A percentile compares a stretch with the other conserved stretches of the same genome.
Conservation (phyloP, 345 rosid species). For the Salix caprea region DNA sequence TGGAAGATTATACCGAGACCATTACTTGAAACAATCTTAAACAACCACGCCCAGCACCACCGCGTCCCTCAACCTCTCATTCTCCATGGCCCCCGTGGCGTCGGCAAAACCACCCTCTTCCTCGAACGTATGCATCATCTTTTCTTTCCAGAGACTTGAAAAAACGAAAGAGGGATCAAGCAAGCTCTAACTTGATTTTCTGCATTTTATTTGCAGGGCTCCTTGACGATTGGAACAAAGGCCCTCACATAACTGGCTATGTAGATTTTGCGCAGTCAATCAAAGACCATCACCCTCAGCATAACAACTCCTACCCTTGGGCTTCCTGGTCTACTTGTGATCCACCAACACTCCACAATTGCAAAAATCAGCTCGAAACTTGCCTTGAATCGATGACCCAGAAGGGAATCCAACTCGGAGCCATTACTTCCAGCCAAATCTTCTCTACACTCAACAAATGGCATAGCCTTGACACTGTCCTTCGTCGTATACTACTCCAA, state of each 20-base stretch:
- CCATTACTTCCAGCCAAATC: constrained; percentile 69
- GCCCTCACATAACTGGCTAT: constrained; percentile 81
- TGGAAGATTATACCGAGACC: constrained; percentile 91
- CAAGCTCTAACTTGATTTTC: background rate
- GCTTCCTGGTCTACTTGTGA: constrained; percentile 74
- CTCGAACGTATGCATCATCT: constrained; percentile 53
- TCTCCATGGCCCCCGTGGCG: constrained; percentile 97
- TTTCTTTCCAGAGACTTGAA: background rate
- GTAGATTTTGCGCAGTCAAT: constrained; percentile 82
- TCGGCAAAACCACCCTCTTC: constrained; percentile 90
- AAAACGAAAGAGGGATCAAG: no score
- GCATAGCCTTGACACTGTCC: constrained; percentile 61
- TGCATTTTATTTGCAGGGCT: constrained; percentile 46
- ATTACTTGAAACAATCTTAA: constrained; percentile 72
- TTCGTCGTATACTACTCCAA: constrained; percentile 43
- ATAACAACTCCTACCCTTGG: constrained; percentile 74
- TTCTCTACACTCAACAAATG: constrained; percentile 78
- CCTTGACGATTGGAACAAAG: constrained; percentile 76
- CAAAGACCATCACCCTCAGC: constrained; percentile 68
- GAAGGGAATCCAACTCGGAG: constrained; percentile 62
- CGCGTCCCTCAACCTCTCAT: constrained; percentile 92
- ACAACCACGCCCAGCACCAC: constrained; percentile 92
- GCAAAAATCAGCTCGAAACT: constrained; percentile 73
- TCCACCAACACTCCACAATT: constrained; percentile 50
- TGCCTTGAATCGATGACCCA: constrained; percentile 87